Base-by-base conservation (phyloP, 352 stramenopile species). In the Phytophthora podocarpi region DNA sequence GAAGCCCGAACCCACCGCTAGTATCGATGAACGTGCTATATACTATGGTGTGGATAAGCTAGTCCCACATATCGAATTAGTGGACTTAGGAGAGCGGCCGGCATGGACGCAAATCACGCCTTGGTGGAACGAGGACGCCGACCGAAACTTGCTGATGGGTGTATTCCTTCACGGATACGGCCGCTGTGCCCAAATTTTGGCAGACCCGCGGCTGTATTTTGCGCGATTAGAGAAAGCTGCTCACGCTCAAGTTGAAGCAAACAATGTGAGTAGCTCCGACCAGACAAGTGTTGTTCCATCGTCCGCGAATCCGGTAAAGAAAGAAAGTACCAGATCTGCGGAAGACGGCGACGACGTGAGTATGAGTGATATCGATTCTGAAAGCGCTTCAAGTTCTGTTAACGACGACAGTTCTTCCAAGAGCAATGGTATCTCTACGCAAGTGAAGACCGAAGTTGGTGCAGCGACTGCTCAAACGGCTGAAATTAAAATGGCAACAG, bases 91-190 rank as follows among this genome's bases (percentile, higher is more conserved):
- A 9, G 87, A 96, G 31, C 76, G 87, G n/a, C 87, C 87, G 15
- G 59, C 59, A 42, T 96, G 87, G 87, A 84, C 85, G 0, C 71
- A 86, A 59, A 93, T 96, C 48, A 96, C 87, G 10, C 77, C 78
- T 12, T 96, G 87, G 87, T 96, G 87, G 87, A 86, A 94, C 42
- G 73, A 86, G 30, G 73, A 91, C 18, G 84, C 85, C 0, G 87
- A 96, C 39, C 76, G 86, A 24, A 90, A 83, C 57, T 59, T 96
- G 57, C 64, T 94, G 18, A 82, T 90, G 27, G 87, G 87, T 20
- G 85, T 96, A 16, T 96, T 94, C 42, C 64, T 96, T 11, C 87
- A 94, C 20, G 87, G 87, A 27, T 96, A 96, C 36, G 87, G 87
- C 9, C 87, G 87, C 13, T 94, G 82, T 45, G 80, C 78, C 1